Base-by-base conservation (phyloP, 805 yeast genomes). In the Lipomyces sp. region DNA sequence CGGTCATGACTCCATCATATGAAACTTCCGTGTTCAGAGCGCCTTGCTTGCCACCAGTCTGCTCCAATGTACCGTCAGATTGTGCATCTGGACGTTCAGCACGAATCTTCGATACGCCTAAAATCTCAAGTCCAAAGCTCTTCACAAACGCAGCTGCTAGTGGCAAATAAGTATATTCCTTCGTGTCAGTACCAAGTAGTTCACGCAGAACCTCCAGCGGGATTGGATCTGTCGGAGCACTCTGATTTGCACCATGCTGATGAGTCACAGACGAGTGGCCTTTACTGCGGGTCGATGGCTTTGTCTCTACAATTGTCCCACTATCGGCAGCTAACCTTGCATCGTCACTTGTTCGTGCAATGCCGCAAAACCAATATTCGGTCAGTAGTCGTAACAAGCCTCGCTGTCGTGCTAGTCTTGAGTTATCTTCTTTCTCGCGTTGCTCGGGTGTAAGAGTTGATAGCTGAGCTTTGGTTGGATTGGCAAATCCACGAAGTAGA, bases 61-160 rank as follows among this genome's bases (percentile, higher is more conserved):
- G 54, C 8, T 13, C 33, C 15, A 51, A n/a, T 48, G 53, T 18
- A n/a, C 30, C 34, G 10, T 29, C 30, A 53, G 33, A 32, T 5
- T n/a, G 29, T 11, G 34, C 18, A 15, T 64, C 62, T 4, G 6
- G 50, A 7, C 59, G 45, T 10, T 62, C 65, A 30, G 50, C 45
- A 2, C 57, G 53, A 7, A 34, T 42, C 32, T 59, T 53, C 8
- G 62, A 30, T 51, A 37, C 35, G 2, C 89, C 88, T 74, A 85
- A 84, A 10, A 88, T 84, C 72, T 85, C 87, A 69, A 83, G 82
- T 0, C 89, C 89, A 74, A 86, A 87, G 58, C 84, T 87, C 74
- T 87, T 87, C 34, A 89, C 87, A 72, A 77, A 56, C 50, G 70
- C 57, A 5, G 74, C 64, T 2, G 72, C 76, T 5, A 75, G 50